A percentile compares a stretch with the other conserved stretches of the same genome.
phyloP scores from a whole-genome alignment of 192 early-diverging fungal species.

The Gigaspora rosea region DNA sequence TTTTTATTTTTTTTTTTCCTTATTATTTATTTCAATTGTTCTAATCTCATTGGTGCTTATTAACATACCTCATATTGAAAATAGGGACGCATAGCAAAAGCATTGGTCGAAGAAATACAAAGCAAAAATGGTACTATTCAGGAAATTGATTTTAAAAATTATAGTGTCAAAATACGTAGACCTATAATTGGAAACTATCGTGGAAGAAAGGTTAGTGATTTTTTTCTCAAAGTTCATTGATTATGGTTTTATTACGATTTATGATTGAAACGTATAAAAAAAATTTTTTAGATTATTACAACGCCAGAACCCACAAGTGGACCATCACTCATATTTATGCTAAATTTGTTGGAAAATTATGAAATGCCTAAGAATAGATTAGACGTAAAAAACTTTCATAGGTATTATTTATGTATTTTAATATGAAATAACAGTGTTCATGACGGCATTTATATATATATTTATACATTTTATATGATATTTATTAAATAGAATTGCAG shows the following conservation, averaged over 20 bases:
- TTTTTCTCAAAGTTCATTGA: neutral
- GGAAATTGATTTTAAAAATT: slow-evolving; percentile 68
- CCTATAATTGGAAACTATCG: slow-evolving; percentile 73
- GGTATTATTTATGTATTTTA: slow-evolving; percentile 19
- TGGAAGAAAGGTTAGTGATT: slow-evolving; percentile 62
- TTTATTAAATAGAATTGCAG: slow-evolving; percentile 52
- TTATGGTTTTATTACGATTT: neutral
- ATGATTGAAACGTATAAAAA: neutral
- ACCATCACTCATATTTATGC: slow-evolving; percentile 75
- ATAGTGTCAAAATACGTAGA: slow-evolving; percentile 58
- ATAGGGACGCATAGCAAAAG: slow-evolving; percentile 65
- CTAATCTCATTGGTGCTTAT: neutral
- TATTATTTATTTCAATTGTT: no score
- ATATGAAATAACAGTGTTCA: neutral
- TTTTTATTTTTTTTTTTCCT: no score
- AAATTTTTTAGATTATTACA: slow-evolving; percentile 29
- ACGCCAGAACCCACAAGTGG: slow-evolving; percentile 81
- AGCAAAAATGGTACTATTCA: slow-evolving; percentile 75
- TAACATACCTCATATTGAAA: slow-evolving; percentile 26
- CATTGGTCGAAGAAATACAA: slow-evolving; percentile 64
- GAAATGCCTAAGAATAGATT: slow-evolving; percentile 50
- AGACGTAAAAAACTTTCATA: slow-evolving; percentile 70
- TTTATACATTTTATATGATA: no score
- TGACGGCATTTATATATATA: neutral
- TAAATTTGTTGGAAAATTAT: slow-evolving; percentile 88